A percentile compares a stretch with the other conserved stretches of the same genome.
Conservation (phyloP, 352 stramenopile genomes). For the Phytophthora brassicae region DNA sequence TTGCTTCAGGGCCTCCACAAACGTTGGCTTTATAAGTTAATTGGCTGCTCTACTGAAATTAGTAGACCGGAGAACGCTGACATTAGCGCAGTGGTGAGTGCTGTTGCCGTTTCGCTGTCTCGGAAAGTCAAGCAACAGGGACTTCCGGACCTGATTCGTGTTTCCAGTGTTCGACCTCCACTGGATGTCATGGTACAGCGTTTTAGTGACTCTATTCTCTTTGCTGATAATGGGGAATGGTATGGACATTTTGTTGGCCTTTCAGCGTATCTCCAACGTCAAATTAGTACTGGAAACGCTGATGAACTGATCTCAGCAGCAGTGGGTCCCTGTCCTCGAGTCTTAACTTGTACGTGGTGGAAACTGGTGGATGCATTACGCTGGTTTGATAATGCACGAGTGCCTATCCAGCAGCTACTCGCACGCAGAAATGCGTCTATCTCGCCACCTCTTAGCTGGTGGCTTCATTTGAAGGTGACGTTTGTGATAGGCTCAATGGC, state of each 20-base stretch:
- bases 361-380: slow-evolving; percentile 8
- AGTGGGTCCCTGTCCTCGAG: slow-evolving; percentile 5
- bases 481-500: slow-evolving; percentile 19
- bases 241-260: slow-evolving; percentile 14
- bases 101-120: slow-evolving; percentile 1
- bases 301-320: slow-evolving; percentile 12
- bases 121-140: slow-evolving; percentile 20
- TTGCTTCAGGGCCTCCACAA: slow-evolving; percentile 20
- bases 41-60: slow-evolving; percentile 21
- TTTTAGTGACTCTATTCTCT: slow-evolving; percentile 23
- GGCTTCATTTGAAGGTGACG: slow-evolving; percentile 23
- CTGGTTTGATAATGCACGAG: slow-evolving; percentile 23
- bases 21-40: slow-evolving; percentile 21
- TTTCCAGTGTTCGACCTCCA: slow-evolving; percentile 13
- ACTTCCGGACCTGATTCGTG: slow-evolving; percentile 10
- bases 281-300: slow-evolving; percentile 16
- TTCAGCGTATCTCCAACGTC: slow-evolving; percentile 25
- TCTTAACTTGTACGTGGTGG: slow-evolving; percentile 15
- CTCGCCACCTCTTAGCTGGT: slow-evolving; percentile 15
- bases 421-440: slow-evolving; percentile 17
- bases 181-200: slow-evolving; percentile 22
- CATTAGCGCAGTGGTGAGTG: not conserved
- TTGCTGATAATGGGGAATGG: slow-evolving; percentile 16
- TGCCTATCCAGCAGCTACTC: slow-evolving; percentile 20
- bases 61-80: not conserved